These are phyloP conservation scores for Mycosphaerelloides madeirae DNA, from an alignment of 2,329 filamentous ascomycete species.

Conservation along the genomic window DNA sequence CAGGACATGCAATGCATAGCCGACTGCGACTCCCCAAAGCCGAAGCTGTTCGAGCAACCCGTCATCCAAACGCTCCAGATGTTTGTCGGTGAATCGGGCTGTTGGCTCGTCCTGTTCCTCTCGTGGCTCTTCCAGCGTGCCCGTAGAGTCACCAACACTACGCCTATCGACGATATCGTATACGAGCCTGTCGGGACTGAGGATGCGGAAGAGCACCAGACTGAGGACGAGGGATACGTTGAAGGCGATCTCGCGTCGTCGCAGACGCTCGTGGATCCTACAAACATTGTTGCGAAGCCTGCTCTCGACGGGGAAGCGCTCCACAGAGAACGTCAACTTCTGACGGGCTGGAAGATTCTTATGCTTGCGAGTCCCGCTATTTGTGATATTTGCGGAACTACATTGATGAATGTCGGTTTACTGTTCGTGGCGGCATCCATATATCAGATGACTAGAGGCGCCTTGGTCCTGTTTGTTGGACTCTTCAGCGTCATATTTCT, in stretches of 20 bases:
- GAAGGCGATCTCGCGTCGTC: constrained; percentile 39
- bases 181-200: constrained; percentile 27
- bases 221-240: constrained; percentile 38
- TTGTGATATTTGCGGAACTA: constrained; percentile 92
- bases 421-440: constrained; percentile 93
- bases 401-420: constrained; percentile 93
- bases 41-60: constrained; percentile 80
- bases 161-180: constrained; percentile 22
- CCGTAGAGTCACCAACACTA: constrained; percentile 17
- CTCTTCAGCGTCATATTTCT: constrained; percentile 92
- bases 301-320: constrained; percentile 47
- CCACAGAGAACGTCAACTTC: constrained; percentile 43
- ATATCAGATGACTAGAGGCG: constrained; percentile 97
- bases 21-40: constrained; percentile 71
- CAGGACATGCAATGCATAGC: constrained; percentile 96
- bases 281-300: constrained; percentile 48
- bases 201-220: constrained; percentile 30
- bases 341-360: constrained; percentile 66
- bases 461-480: constrained; percentile 90
- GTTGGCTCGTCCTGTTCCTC: constrained; percentile 81
- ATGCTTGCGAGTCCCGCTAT: constrained; percentile 80
- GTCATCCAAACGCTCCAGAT: constrained; percentile 95
- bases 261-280: constrained; percentile 34
- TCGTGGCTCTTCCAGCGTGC: constrained; percentile 58
- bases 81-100: constrained; percentile 95